These are phyloP conservation scores for Botrytis porri DNA, from an alignment of 2,329 filamentous ascomycete genomes.

Conservation along the genomic window DNA sequence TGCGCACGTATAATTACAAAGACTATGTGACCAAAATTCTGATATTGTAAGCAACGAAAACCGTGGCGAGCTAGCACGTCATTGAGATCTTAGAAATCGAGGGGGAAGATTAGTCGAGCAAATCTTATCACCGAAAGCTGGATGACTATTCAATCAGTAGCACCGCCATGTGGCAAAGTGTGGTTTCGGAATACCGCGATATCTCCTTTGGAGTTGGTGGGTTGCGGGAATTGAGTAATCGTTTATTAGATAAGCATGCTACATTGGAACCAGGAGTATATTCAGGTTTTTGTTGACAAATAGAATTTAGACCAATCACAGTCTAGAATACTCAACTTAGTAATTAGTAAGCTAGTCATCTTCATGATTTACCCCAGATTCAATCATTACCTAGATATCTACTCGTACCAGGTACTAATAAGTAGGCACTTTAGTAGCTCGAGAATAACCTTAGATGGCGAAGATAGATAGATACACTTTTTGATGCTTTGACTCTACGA, in stretches of 20 bases:
- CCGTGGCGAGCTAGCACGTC: conserved; percentile 9
- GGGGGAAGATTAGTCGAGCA: neutral
- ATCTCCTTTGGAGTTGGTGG: neutral
- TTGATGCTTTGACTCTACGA: neutral
- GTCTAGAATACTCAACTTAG: neutral
- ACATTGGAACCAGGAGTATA: neutral
- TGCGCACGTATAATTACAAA: neutral
- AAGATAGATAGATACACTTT: neutral
- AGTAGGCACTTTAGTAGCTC: too few relatives aligned
- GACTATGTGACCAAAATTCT: neutral
- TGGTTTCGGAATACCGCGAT: neutral
- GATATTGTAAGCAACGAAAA: neutral
- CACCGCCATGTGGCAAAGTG: conserved; percentile 9
- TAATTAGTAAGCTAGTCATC: too few relatives aligned
- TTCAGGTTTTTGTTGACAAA: neutral
- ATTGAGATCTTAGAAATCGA: conserved; percentile 20
- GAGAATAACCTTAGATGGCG: too few relatives aligned
- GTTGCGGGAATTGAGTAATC: neutral
- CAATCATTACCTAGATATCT: neutral
- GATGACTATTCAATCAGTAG: neutral
- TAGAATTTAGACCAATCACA: neutral
- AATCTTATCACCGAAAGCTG: conserved; percentile 1
- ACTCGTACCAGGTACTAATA: too few relatives aligned
- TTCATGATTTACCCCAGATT: neutral
- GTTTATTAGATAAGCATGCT: neutral